A percentile compares a stretch with the other conserved stretches of the same genome.
phyloP scores from a whole-genome alignment of 768 basidiomycete species.

The Sutorius australiensis region DNA sequence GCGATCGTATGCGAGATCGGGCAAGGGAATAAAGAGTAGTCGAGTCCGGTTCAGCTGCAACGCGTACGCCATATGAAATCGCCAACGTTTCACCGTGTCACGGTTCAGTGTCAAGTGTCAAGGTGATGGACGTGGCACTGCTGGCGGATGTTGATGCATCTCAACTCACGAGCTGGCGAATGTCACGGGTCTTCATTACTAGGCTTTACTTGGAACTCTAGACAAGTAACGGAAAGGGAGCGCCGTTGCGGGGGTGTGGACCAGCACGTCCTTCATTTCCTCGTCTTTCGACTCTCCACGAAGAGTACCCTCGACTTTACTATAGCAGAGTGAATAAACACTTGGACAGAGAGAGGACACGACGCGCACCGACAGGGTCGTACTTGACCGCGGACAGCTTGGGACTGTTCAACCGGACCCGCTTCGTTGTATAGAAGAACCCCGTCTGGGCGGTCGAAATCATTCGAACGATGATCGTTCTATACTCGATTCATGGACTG shows the following conservation, averaged over 20 bases:
- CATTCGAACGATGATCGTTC: conserved; percentile 82
- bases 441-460: conserved; percentile 91
- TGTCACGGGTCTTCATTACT: background rate
- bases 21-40: conserved; percentile 21
- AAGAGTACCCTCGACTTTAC: conserved; percentile 73
- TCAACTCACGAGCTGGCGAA: background rate
- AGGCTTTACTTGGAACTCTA: background rate
- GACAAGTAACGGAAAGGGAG: background rate
- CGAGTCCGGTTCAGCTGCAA: conserved; percentile 23
- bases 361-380: conserved; percentile 72
- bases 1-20: background rate
- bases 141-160: no score
- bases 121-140: background rate
- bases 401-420: conserved; percentile 63
- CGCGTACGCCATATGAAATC: conserved; percentile 5
- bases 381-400: conserved; percentile 89
- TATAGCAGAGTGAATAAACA: conserved; percentile 24
- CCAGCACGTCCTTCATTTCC: conserved; percentile 39
- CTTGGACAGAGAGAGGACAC: background rate
- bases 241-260: background rate
- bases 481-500: conserved; percentile 26
- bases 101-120: background rate
- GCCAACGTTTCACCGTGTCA: background rate
- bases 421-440: conserved; percentile 83
- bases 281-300: conserved; percentile 74